Base-by-base conservation (phyloP, 345 rosid species). In the Camelina sativa region DNA sequence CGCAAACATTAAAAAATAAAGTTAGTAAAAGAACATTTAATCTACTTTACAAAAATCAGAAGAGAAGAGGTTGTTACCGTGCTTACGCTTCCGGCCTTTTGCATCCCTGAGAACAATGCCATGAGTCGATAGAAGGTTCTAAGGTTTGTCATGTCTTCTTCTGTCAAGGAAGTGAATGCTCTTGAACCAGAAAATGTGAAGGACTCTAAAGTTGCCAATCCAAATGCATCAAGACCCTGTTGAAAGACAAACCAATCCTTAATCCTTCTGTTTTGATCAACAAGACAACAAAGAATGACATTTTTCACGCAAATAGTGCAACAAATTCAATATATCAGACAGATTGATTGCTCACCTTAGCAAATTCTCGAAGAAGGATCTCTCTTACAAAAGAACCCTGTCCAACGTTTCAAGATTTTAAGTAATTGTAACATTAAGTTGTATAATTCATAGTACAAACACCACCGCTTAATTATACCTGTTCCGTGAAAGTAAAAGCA, bases 161-260 rank as follows among this genome's bases (percentile, higher is more conserved):
- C 80, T 17, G 94, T 87, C 90, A 91, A 74, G 16, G 83, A 69
- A 56, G 86, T 81, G 66, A 34, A 56, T 28, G 86, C 77, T 64
- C 55, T 43, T 74, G 86, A 79, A 58, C 79, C 62, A 60, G 80
- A 63, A 77, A 89, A 84, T 62, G 86, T 75, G 59, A 91, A 71
- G 30, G 86, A 88, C 76, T 89, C 88, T 56, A 92, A 57, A 35
- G 94, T 85, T 56, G 92, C 96, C 72, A 91, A 76, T 67, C 97
- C 97, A 72, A 86, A 86, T 72, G 98, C 96, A 83, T 93, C 98
- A 81, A 93, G 67, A 46, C 98, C 98, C 98, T 93, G 84, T 35
- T 25, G 11, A 37, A 37, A 37, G 41, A 37, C 41, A 37, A 9
- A 37, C 41, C 41, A 37, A 67, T 53, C n/a, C n/a, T n/a, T n/a